phyloP scores from a whole-genome alignment of 2,329 filamentous ascomycete genomes.

The Pyricularia sp. region DNA sequence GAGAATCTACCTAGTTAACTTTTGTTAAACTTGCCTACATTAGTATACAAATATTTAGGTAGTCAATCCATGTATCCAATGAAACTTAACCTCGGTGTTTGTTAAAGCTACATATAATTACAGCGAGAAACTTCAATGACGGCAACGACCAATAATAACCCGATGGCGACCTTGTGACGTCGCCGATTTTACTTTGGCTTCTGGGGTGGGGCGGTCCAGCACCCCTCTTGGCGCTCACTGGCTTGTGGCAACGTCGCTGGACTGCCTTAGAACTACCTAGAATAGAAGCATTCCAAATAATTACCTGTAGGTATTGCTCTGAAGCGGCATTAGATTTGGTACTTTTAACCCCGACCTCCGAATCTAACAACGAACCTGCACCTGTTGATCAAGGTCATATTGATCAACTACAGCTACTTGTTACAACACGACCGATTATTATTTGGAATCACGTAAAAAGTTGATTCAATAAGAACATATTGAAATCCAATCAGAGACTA shows the following conservation, averaged over 20 bases:
- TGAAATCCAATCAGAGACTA: not conserved
- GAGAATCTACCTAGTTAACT: no score
- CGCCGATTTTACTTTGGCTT: not conserved
- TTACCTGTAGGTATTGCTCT: not conserved
- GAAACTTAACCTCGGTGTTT: not conserved
- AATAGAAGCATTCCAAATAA: not conserved
- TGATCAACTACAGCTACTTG: no score
- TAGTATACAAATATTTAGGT: not conserved
- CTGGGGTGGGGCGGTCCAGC: not conserved
- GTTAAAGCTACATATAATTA: not conserved
- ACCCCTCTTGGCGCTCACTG: not conserved
- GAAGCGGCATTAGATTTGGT: not conserved
- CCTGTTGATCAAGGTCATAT: no score
- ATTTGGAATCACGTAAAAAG: not conserved
- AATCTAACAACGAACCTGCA: not conserved
- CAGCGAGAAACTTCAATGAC: not conserved
- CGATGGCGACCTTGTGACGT: not conserved
- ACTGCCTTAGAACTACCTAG: not conserved
- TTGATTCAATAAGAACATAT: not conserved
- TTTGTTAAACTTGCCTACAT: no score
- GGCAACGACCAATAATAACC: not conserved
- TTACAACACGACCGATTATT: not conserved
- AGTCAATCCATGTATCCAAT: not conserved
- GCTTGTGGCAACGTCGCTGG: not conserved
- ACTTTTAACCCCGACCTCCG: not conserved